Evolutionary conservation across 108 stramenopile genomes (phyloP), one percentile per base, ranked within the genome.

Genomic region (Cyclostephanos invisitatus): DNA sequence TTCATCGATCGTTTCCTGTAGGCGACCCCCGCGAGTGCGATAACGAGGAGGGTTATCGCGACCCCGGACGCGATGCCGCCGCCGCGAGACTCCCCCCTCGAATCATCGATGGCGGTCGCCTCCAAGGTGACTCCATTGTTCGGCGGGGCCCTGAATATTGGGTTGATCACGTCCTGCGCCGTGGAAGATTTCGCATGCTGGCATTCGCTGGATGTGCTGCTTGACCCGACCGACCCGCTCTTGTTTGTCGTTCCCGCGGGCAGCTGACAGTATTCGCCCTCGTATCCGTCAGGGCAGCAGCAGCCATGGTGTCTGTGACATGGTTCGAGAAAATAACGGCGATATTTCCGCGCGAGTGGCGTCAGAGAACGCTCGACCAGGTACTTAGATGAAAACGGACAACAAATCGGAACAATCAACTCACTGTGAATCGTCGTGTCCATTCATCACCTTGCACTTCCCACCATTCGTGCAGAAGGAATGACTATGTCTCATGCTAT

Each of bases 401-500:
- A 11, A 35, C 27, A 17, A 38, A 20, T 21, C n/a, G n/a, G n/a
- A 17, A 6, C 22, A 11, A 15, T 8, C 10, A 0, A 60, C 68
- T 70, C 44, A 70, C 68, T 64, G 50, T 38, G 59, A 42, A 24
- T 78, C 77, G 17, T 57, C 65, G 37, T 72, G 64, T 3, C 67
- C 59, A 32, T 78, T 78, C 15, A 32, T 47, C 21, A 11, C 20
- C 60, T 62, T 78, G 65, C 77, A 78, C 25, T 78, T 72, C 35
- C 77, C 77, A 46, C 77, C 77, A 47, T 78, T 78, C 6, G 77
- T 72, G 42, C 77, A 78, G 50, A 70, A 78, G 6, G 68, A 56
- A 32, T 70, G 70, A 36, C 42, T 58, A 22, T 70, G 56, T n/a
- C 77, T 65, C 14, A 28, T 48, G 8, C 50, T 49, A 46, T 78